phyloP scores from a whole-genome alignment of 2,329 filamentous ascomycete genomes.

The Fusarium irregulare region DNA sequence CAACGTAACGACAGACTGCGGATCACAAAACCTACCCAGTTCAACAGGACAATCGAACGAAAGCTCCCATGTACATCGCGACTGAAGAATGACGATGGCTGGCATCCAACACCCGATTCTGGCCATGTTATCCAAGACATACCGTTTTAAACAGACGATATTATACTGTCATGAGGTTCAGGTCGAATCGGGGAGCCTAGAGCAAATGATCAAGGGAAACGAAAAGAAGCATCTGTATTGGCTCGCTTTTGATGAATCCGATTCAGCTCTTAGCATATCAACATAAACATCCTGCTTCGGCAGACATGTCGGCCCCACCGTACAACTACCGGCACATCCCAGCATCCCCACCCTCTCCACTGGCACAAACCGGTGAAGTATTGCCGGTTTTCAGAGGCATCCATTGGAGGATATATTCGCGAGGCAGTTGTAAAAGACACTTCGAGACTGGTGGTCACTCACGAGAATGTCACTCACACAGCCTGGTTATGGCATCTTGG shows the following conservation, averaged over 20 bases:
- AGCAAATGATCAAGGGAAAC: not conserved
- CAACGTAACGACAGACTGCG: conserved; percentile 21
- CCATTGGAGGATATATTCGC: not conserved
- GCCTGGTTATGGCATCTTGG: not conserved
- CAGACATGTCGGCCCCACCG: conserved; percentile 15
- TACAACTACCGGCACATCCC: conserved; percentile 23
- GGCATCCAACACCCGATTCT: not conserved
- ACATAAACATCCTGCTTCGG: conserved; percentile 1
- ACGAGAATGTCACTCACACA: not conserved
- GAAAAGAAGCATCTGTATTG: not conserved
- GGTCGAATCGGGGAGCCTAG: not conserved
- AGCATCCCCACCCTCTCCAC: conserved; percentile 22
- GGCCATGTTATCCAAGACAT: not conserved
- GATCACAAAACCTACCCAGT: conserved; percentile 23
- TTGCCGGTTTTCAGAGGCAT: not conserved
- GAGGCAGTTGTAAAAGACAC: not conserved
- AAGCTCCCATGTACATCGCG: conserved; percentile 23
- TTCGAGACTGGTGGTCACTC: not conserved
- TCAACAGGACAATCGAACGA: conserved; percentile 22
- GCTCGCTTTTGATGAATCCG: not conserved
- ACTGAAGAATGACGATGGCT: conserved; percentile 8
- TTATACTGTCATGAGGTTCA: not conserved
- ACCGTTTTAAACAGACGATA: not conserved
- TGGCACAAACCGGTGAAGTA: not conserved
- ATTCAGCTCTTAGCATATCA: not conserved